Conservation (phyloP, 805 yeast genomes). For the Metschnikowia corniflorae region DNA sequence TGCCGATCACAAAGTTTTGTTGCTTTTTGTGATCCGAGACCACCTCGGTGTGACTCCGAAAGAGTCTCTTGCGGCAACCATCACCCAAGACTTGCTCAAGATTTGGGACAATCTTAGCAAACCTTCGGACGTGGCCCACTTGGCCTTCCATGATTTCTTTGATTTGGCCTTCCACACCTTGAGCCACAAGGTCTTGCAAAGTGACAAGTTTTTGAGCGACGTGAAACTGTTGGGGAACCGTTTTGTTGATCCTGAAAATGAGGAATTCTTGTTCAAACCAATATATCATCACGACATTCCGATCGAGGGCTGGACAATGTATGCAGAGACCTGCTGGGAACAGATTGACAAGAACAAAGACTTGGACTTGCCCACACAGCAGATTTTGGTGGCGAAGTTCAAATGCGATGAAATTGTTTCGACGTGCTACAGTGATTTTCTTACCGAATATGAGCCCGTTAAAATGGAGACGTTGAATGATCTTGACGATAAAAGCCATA, state of each 20-base stretch:
- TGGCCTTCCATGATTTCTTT: conserved; percentile 69
- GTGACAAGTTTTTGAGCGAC: conserved; percentile 62
- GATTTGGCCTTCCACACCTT: conserved; percentile 79
- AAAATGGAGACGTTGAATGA: conserved; percentile 7
- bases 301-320: conserved; percentile 92
- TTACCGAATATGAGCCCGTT: conserved; percentile 16
- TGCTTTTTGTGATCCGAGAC: conserved; percentile 89
- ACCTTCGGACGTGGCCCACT: conserved; percentile 58
- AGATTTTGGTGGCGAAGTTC: conserved; percentile 88
- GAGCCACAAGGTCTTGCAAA: conserved; percentile 81
- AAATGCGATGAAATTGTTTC: conserved; percentile 86
- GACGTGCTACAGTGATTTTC: conserved; percentile 29
- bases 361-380: conserved; percentile 94
- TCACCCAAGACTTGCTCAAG: conserved; percentile 64
- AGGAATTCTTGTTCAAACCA: conserved; percentile 51
- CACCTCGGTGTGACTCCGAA: conserved; percentile 85
- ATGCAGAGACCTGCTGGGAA: conserved; percentile 89
- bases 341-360: conserved; percentile 92
- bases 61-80: conserved; percentile 61
- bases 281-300: conserved; percentile 85
- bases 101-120: conserved; percentile 79
- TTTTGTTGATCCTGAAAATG: conserved; percentile 38
- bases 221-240: conserved; percentile 62
- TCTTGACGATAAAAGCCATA: conserved; percentile 10
- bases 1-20: conserved; percentile 57